Conservation (phyloP, 805 yeast species). For the Nakazawaea sp. region DNA sequence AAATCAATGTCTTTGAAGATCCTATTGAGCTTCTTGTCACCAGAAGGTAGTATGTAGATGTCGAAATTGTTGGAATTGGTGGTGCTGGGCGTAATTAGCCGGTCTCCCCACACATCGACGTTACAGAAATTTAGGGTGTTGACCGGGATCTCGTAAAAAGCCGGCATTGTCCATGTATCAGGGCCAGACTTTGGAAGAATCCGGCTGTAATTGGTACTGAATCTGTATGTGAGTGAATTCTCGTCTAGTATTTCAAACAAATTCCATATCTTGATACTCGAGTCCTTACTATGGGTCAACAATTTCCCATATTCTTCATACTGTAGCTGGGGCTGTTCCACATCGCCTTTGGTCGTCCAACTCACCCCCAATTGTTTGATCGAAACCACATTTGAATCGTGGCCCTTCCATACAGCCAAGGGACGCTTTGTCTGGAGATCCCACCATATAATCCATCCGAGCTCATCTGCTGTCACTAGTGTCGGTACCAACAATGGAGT, state of each 20-base stretch:
- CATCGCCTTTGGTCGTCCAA: slow-evolving; percentile 18
- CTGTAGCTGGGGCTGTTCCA: slow-evolving; percentile 16
- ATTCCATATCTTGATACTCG: slow-evolving; percentile 42
- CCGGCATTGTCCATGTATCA: slow-evolving; percentile 20
- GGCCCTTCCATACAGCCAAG: slow-evolving; percentile 51
- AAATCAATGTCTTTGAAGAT: slow-evolving; percentile 27
- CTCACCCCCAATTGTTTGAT: slow-evolving; percentile 35
- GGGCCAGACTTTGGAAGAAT: slow-evolving; percentile 12
- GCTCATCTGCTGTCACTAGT: slow-evolving; percentile 50
- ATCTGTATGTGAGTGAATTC: slow-evolving; percentile 13
- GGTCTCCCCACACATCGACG: slow-evolving; percentile 32
- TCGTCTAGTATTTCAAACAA: slow-evolving; percentile 17
- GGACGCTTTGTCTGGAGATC: slow-evolving; percentile 51
- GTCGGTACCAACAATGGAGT: slow-evolving; percentile 25
- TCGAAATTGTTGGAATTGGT: slow-evolving; percentile 59
- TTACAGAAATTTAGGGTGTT: slow-evolving; percentile 71
- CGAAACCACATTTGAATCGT: slow-evolving; percentile 42
- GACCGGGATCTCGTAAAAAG: slow-evolving; percentile 46
- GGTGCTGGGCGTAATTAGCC: slow-evolving; percentile 55
- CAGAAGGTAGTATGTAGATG: slow-evolving; percentile 34
- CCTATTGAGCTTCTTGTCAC: slow-evolving; percentile 16
- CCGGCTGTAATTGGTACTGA: slow-evolving; percentile 14
- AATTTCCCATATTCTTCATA: slow-evolving; percentile 31
- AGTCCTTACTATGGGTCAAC: slow-evolving; percentile 65
- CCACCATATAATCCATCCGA: slow-evolving; percentile 66